Conservation (phyloP, 176 grass and related monocot species). For the Aegilops umbellulata region DNA sequence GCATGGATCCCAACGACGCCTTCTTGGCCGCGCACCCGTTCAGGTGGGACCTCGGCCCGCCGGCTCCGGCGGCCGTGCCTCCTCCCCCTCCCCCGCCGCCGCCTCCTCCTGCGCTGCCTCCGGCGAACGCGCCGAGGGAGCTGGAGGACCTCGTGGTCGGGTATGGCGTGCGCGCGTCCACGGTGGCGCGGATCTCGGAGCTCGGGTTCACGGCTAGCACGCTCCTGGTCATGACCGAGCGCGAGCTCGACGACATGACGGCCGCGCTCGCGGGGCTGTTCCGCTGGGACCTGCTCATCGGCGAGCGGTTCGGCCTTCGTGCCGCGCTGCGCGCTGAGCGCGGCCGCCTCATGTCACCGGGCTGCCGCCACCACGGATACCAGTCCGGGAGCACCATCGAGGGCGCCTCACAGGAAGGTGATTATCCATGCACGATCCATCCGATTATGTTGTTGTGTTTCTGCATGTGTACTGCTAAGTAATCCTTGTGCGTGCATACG, state of each 20-base stretch:
- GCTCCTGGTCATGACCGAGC: conserved; percentile 70
- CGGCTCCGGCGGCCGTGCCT: conserved; percentile 10
- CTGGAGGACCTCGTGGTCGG: conserved; percentile 55
- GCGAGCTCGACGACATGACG: conserved; percentile 98
- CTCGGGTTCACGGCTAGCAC: conserved; percentile 61
- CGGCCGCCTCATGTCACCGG: conserved; percentile 48
- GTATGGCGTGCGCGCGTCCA: conserved; percentile 55
- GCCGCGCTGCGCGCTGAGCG: conserved; percentile 82
- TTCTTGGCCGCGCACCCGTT: conserved; percentile 66
- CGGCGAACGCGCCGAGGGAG: conserved; percentile 34
- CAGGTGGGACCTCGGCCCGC: conserved; percentile 57
- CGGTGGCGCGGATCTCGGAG: conserved; percentile 52
- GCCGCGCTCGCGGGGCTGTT: conserved; percentile 79
- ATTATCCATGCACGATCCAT: neutral
- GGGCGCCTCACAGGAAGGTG: conserved; percentile 81
- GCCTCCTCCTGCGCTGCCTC: neutral
- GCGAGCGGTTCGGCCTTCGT: conserved; percentile 90
- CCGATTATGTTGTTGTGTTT: neutral
- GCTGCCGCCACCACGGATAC: conserved; percentile 26
- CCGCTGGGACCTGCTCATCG: conserved; percentile 91
- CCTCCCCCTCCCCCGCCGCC: neutral
- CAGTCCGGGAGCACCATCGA: conserved; percentile 52
- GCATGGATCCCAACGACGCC: conserved; percentile 56
- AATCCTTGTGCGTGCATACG: neutral
- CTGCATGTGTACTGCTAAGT: neutral